Evolutionary conservation across 257 asterid species (phyloP).

Genomic region (Nicotiana tomentosiformis): DNA sequence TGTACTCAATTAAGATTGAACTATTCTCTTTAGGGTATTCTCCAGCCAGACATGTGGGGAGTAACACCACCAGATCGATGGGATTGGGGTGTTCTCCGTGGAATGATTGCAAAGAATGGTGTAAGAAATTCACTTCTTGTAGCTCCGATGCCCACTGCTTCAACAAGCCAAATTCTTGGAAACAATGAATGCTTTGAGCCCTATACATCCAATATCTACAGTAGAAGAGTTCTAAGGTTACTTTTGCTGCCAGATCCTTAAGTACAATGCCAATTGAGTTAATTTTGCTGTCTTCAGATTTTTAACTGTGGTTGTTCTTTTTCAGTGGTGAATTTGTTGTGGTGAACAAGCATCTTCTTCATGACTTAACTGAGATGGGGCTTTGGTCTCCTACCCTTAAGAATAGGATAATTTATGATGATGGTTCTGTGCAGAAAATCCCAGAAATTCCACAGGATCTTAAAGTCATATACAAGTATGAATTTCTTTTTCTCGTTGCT

Average conservation of each 20-base stretch:
- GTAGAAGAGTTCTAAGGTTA: slow-evolving; percentile 89
- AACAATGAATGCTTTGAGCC: slow-evolving; percentile 98
- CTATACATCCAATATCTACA: slow-evolving; percentile 88
- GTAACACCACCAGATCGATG: slow-evolving; percentile 72
- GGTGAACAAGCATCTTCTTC: slow-evolving; percentile 95
- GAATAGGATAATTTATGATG: slow-evolving; percentile 77
- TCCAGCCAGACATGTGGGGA: slow-evolving; percentile 98
- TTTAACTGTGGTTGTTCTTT: slow-evolving; percentile 3
- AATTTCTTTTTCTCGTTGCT: neutral
- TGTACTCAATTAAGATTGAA: neutral
- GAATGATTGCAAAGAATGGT: slow-evolving; percentile 53
- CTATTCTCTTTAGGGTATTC: slow-evolving; percentile 55
- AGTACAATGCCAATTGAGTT: neutral
- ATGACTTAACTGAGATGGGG: slow-evolving; percentile 92
- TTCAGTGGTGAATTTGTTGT: slow-evolving; percentile 94
- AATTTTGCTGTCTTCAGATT: neutral
- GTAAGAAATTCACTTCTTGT: slow-evolving; percentile 87
- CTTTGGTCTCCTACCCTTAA: slow-evolving; percentile 82
- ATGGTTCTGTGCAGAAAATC: slow-evolving; percentile 87
- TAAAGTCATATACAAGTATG: slow-evolving; percentile 73
- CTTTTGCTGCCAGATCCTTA: neutral
- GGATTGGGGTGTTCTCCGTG: slow-evolving; percentile 83
- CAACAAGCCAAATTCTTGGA: slow-evolving; percentile 98
- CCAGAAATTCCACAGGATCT: slow-evolving; percentile 69
- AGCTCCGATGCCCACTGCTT: slow-evolving; percentile 99